Conservation (phyloP, 2,329 filamentous ascomycete species). For the Pseudocercospora fijiensis region DNA sequence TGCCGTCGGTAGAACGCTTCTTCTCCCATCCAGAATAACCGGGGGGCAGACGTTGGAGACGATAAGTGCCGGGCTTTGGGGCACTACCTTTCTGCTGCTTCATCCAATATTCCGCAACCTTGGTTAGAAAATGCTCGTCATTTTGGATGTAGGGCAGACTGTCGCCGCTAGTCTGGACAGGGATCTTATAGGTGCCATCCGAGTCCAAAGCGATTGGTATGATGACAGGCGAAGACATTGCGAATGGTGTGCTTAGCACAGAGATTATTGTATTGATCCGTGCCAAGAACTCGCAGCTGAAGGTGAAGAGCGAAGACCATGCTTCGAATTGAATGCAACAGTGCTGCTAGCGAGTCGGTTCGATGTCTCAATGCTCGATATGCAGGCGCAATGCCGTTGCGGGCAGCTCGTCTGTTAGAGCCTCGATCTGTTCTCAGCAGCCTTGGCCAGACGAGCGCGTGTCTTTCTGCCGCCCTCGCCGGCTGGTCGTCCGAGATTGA, state of each 20-base stretch:
- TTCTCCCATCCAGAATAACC: constrained; percentile 56
- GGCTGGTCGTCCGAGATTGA: not conserved
- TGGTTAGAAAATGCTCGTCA: constrained; percentile 32
- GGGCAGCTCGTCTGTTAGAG: not conserved
- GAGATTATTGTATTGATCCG: not conserved
- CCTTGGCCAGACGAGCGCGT: not conserved
- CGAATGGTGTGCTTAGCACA: not conserved
- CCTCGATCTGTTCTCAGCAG: not conserved
- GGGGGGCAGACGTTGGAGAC: constrained; percentile 53
- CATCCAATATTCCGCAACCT: constrained; percentile 32
- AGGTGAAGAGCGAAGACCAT: not conserved
- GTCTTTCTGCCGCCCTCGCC: not conserved
- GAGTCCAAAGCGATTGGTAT: constrained; percentile 18
- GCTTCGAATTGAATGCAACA: not conserved
- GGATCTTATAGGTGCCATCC: constrained; percentile 17
- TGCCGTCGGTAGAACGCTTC: constrained; percentile 5
- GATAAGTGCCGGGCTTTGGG: constrained; percentile 41
- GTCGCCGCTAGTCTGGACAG: not conserved
- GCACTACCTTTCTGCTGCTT: constrained; percentile 25
- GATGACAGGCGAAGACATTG: not conserved
- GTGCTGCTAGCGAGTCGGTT: not conserved
- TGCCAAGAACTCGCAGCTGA: not conserved
- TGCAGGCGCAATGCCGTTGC: not conserved
- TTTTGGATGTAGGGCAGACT: constrained; percentile 21
- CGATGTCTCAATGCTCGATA: not conserved